Evolutionary conservation across 78 protist species (phyloP).

Genomic region (Dictyostelium firmibasis): DNA sequence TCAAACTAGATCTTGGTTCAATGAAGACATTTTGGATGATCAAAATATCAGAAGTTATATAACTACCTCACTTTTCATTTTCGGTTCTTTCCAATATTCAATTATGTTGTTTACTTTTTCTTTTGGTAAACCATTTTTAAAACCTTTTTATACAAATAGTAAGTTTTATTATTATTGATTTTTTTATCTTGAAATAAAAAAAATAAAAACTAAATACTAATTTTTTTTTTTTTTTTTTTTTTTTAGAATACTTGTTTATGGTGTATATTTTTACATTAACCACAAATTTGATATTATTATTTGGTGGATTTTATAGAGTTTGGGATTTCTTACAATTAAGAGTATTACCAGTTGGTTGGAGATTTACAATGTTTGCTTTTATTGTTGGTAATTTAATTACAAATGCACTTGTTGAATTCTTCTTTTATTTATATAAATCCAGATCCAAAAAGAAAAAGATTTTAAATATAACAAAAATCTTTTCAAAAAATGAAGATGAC

Average conservation of each 20-base stretch:
- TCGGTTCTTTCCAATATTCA: constrained; percentile 55
- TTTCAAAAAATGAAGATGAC: neutral
- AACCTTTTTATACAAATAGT: constrained; percentile 64
- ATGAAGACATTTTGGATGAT: neutral
- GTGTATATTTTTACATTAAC: constrained; percentile 6
- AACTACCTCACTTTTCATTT: constrained; percentile 22
- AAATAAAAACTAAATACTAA: neutral
- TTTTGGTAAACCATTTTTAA: constrained; percentile 72
- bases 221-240: neutral
- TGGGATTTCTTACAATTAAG: constrained; percentile 27
- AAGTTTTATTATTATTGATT: neutral
- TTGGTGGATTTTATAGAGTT: constrained; percentile 1
- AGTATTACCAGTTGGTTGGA: constrained; percentile 25
- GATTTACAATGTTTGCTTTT: constrained; percentile 41
- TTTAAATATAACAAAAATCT: constrained; percentile 1
- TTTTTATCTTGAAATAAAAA: neutral
- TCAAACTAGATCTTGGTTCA: constrained; percentile 43
- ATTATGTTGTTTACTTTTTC: constrained; percentile 68
- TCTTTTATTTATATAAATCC: neutral
- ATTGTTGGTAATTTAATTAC: constrained; percentile 9
- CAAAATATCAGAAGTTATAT: constrained; percentile 12
- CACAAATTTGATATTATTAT: neutral
- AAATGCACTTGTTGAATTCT: constrained; percentile 34
- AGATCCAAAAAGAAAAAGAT: constrained; percentile 38
- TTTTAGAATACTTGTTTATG: neutral